A percentile compares a stretch with the other conserved stretches of the same genome.
These are phyloP conservation scores for Avena insularis DNA, from an alignment of 176 grass and related monocot species.

Conservation along the genomic window DNA sequence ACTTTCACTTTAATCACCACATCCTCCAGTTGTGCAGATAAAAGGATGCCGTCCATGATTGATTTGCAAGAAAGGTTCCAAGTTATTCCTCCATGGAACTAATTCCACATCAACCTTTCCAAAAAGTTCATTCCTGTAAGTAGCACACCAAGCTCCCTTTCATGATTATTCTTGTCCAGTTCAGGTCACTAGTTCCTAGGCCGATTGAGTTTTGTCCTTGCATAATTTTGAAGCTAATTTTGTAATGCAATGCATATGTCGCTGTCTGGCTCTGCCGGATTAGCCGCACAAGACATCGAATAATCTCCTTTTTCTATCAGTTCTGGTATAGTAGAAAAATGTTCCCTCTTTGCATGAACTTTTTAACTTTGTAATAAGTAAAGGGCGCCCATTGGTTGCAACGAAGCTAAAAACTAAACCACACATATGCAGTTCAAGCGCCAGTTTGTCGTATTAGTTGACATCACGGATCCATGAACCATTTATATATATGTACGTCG, in stretches of 20 bases:
- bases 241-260: not conserved
- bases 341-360: not conserved
- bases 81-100: conserved; percentile 41
- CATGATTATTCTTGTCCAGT: conserved; percentile 47
- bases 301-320: not conserved
- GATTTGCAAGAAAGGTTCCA: conserved; percentile 39
- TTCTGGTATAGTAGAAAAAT: not conserved
- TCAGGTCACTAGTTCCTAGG: conserved; percentile 1
- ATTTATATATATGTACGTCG: not conserved
- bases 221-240: conserved; percentile 4
- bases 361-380: conserved; percentile 9
- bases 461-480: conserved; percentile 36
- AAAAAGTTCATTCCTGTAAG: conserved; percentile 33
- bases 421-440: not conserved
- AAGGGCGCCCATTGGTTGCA: conserved; percentile 20
- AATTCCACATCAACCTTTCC: conserved; percentile 37
- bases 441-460: conserved; percentile 47
- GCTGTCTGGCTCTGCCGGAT: not conserved
- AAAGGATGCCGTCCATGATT: conserved; percentile 7
- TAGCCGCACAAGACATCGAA: not conserved
- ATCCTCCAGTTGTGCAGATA: conserved; percentile 7
- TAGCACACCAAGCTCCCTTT: conserved; percentile 31
- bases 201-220: not conserved
- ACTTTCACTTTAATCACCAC: conserved; percentile 25
- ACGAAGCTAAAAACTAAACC: not conserved